Evolutionary conservation across 2,329 filamentous ascomycete genomes (phyloP).

Genomic region (Rhynchosporium secalis): DNA sequence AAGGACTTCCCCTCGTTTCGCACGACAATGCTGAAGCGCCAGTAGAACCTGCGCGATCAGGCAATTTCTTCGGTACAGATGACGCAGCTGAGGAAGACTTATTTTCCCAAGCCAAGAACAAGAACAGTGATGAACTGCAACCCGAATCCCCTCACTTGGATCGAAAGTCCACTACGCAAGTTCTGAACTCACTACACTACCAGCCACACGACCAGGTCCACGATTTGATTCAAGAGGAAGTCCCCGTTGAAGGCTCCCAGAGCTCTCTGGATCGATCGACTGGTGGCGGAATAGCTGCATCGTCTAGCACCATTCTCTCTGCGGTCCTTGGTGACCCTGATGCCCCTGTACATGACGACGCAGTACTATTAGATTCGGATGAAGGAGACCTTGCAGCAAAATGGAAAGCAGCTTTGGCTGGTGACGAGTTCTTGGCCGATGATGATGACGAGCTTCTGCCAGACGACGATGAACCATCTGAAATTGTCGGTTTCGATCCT

Average conservation of each 20-base stretch:
- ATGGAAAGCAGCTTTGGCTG: conserved; percentile 80
- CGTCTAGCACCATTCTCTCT: conserved; percentile 35
- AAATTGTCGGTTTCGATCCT: conserved; percentile 55
- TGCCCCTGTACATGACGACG: conserved; percentile 20
- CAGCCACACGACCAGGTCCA: conserved; percentile 32
- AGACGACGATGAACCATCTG: conserved; percentile 50
- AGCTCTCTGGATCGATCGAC: conserved; percentile 28
- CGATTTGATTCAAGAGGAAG: conserved; percentile 25
- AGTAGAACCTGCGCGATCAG: conserved; percentile 31
- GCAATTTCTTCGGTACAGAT: conserved; percentile 42
- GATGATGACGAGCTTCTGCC: conserved; percentile 63
- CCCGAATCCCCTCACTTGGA: conserved; percentile 45
- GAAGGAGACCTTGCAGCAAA: conserved; percentile 69
- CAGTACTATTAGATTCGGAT: conserved; percentile 41
- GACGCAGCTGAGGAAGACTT: conserved; percentile 55
- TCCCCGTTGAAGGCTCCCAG: conserved; percentile 21
- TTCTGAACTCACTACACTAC: conserved; percentile 53
- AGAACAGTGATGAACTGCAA: conserved; percentile 33
- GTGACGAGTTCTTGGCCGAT: conserved; percentile 61
- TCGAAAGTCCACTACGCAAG: conserved; percentile 70
- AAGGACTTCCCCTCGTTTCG: conserved; percentile 65
- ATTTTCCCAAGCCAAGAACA: conserved; percentile 47
- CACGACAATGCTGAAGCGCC: conserved; percentile 30
- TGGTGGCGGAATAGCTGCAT: conserved; percentile 34
- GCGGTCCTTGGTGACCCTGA: conserved; percentile 35